Evolutionary conservation across 805 yeast genomes (phyloP), one percentile per base, ranked within the genome.

Genomic region (Grigorovia jiainica): DNA sequence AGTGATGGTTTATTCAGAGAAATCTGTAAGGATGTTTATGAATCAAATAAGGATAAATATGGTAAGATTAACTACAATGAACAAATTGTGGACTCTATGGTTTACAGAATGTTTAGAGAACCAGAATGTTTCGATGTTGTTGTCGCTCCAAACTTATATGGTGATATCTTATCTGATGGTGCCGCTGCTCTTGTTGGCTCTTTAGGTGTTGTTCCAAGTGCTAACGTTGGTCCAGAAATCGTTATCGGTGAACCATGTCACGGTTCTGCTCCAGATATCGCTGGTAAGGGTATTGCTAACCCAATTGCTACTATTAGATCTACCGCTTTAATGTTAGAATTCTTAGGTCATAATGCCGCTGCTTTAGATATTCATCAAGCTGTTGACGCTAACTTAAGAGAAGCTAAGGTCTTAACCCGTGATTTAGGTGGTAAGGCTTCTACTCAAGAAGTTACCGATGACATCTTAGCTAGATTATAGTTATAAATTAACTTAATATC

Each of bases 211-310:
- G 97, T 92, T 43, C 97, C 98, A 57, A 82, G 95, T 42, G 97
- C 97, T 47, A 92, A 92, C 60, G 98, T 92, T 49, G 98, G 98
- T 58, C 95, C 87, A 61, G 68, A 73, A 62, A 90, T 92, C 61
- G 97, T 94, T 49, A 87, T 92, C 61, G 98, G 98, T 63, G 98
- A 92, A 70, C 98, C 98, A 61, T 89, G 97, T 63, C 98, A 92
- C 68, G 98, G 98, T 47, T 85, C 95, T 43, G 98, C 98, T 42
- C 98, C 98, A 43, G 98, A 92, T 65, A 92, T 92, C 52, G 95
- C 89, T 63, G 98, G 98, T 55, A 80, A 75, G 66, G 92, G 92
- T 56, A 85, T 87, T 55, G 76, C 96, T 41, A 90, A 90, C 75
- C 98, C 98, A 51, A 80, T 92, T 58, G 98, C 98, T 43, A 92